These are phyloP conservation scores for Trichoderma atrobrunneum DNA, from an alignment of 2,329 filamentous ascomycete species.

Conservation along the genomic window DNA sequence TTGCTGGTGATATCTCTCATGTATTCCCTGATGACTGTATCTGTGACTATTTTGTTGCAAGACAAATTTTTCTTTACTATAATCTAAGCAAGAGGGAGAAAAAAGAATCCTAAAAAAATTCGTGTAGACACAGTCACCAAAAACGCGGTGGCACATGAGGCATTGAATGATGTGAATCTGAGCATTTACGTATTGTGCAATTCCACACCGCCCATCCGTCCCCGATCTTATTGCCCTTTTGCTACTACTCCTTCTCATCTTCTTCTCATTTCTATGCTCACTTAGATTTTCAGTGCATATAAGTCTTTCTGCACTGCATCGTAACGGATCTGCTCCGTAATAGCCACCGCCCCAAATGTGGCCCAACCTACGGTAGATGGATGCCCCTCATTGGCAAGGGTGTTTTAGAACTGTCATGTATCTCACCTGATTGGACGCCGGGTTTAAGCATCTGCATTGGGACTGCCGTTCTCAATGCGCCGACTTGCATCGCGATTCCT, in stretches of 20 bases:
- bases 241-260: background rate
- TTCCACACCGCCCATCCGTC: background rate
- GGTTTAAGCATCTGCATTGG: conserved; percentile 8
- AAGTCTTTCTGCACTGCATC: background rate
- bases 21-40: background rate
- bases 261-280: background rate
- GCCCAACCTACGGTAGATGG: background rate
- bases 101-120: background rate
- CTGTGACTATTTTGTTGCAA: background rate
- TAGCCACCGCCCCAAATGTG: background rate
- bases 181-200: background rate
- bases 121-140: background rate
- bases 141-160: background rate
- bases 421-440: conserved; percentile 10
- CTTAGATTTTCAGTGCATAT: background rate
- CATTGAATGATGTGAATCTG: background rate
- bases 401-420: conserved; percentile 16
- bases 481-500: conserved; percentile 7
- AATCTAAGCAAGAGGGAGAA: background rate
- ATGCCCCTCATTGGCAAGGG: conserved; percentile 9
- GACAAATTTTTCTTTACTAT: background rate
- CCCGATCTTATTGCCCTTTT: background rate
- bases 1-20: background rate
- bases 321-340: background rate
- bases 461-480: background rate